These are phyloP conservation scores for Prinsepia uniflora DNA, from an alignment of 306 rosid genomes.

Conservation along the genomic window DNA sequence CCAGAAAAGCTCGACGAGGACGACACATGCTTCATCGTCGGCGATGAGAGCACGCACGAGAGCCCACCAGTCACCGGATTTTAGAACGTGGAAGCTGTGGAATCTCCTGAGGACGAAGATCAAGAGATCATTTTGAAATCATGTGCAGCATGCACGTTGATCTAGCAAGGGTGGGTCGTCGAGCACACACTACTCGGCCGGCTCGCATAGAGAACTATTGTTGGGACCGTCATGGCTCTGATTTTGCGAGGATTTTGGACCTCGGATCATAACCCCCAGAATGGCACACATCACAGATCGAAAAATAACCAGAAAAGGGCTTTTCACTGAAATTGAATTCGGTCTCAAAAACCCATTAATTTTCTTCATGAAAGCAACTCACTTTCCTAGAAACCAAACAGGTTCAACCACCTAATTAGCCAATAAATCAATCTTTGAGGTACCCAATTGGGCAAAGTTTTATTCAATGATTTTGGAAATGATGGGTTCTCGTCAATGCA, in stretches of 20 bases:
- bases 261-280: conserved; percentile 12
- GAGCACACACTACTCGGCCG: conserved; percentile 89
- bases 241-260: not conserved
- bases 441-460: not conserved
- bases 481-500: no score
- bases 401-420: not conserved
- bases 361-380: not conserved
- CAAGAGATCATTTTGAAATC: conserved; percentile 79
- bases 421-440: not conserved
- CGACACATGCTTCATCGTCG: conserved; percentile 48
- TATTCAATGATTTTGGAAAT: not conserved
- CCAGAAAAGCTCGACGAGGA: conserved; percentile 50
- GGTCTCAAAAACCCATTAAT: conserved; percentile 1
- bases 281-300: not conserved
- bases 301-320: not conserved
- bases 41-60: conserved; percentile 77
- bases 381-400: not conserved
- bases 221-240: conserved; percentile 69
- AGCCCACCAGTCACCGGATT: conserved; percentile 75
- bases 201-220: conserved; percentile 73
- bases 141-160: conserved; percentile 52
- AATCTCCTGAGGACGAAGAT: conserved; percentile 42
- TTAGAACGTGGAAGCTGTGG: conserved; percentile 53
- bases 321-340: not conserved
- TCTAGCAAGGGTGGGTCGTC: conserved; percentile 66